Evolutionary conservation across 1,139 yeast genomes (phyloP).

Genomic region (Diutina siamensis): DNA sequence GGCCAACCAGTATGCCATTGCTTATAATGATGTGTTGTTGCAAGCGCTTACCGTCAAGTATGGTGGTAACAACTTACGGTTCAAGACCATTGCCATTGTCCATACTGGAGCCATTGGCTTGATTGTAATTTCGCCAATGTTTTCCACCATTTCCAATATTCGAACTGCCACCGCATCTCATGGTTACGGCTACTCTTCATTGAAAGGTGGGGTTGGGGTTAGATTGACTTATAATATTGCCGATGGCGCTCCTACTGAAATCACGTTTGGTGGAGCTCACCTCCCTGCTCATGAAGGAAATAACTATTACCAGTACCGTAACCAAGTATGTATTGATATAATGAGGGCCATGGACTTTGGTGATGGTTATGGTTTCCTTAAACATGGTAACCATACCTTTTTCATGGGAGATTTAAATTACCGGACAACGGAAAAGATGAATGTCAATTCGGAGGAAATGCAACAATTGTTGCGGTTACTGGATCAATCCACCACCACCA

Average conservation of each 20-base stretch:
- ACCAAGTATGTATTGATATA: slow-evolving; percentile 37
- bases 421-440: slow-evolving; percentile 35
- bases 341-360: slow-evolving; percentile 46
- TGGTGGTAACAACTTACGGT: slow-evolving; percentile 13
- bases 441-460: slow-evolving; percentile 5
- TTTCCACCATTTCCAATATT: slow-evolving; percentile 20
- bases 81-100: slow-evolving; percentile 33
- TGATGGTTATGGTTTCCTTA: slow-evolving; percentile 47
- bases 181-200: slow-evolving; percentile 49
- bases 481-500: slow-evolving; percentile 12
- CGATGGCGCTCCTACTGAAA: slow-evolving; percentile 13
- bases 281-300: slow-evolving; percentile 69
- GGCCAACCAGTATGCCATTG: slow-evolving; percentile 28
- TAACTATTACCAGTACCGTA: slow-evolving; percentile 33
- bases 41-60: slow-evolving; percentile 25
- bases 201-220: slow-evolving; percentile 68
- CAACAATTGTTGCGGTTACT: slow-evolving; percentile 15
- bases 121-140: slow-evolving; percentile 38
- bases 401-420: slow-evolving; percentile 80
- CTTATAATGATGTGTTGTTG: slow-evolving; percentile 30
- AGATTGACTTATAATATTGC: slow-evolving; percentile 27
- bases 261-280: slow-evolving; percentile 63
- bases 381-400: slow-evolving; percentile 49
- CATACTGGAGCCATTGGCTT: slow-evolving; percentile 60
- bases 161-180: slow-evolving; percentile 29